These are phyloP conservation scores for Lichtheimia corymbifera DNA, from an alignment of 371 early-diverging fungal species.

Conservation along the genomic window DNA sequence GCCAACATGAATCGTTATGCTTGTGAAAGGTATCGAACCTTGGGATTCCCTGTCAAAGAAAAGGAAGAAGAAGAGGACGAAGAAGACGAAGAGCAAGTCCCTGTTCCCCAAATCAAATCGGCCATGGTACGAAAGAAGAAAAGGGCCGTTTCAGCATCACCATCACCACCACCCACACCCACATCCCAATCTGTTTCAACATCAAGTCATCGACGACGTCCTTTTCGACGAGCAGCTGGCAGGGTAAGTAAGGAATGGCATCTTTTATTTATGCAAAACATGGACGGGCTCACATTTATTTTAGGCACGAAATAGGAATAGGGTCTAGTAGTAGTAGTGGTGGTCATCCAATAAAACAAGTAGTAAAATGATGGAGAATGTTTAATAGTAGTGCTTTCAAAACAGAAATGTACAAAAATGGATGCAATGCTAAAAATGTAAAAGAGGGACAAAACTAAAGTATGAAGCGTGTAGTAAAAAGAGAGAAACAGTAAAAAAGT, in stretches of 20 bases:
- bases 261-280: too few relatives aligned
- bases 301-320: too few relatives aligned
- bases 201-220: not conserved
- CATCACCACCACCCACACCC: not conserved
- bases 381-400: too few relatives aligned
- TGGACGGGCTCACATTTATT: too few relatives aligned
- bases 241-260: not conserved
- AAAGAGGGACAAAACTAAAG: not conserved
- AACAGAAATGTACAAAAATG: too few relatives aligned
- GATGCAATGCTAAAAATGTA: too few relatives aligned
- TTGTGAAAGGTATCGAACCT: slow-evolving; percentile 6
- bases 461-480: not conserved
- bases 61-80: not conserved
- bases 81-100: not conserved
- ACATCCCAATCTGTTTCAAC: not conserved
- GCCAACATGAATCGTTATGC: slow-evolving; percentile 9
- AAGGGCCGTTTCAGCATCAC: not conserved
- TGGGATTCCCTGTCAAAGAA: not conserved
- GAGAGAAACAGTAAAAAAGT: not conserved
- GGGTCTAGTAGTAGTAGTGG: too few relatives aligned
- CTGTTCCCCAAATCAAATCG: not conserved
- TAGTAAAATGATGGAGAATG: too few relatives aligned
- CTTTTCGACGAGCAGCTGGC: slow-evolving; percentile 1
- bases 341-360: too few relatives aligned
- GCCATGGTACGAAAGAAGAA: slow-evolving; percentile 2